Evolutionary conservation across 768 basidiomycete genomes (phyloP).

Genomic region (Boletales sp.): DNA sequence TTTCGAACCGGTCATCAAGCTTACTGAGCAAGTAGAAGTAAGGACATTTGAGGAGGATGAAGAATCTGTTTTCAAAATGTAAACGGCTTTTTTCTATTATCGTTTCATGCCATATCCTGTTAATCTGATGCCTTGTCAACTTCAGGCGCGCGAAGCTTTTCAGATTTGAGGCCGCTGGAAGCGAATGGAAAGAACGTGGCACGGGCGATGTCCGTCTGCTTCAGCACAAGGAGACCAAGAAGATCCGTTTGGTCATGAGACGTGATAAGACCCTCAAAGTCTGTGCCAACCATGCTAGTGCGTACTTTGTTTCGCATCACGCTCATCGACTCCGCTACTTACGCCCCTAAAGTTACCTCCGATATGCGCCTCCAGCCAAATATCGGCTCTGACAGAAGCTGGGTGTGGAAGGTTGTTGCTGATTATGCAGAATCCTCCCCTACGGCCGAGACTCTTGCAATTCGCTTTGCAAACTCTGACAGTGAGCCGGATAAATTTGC

Average conservation of each 20-base stretch:
- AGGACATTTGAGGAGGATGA: slow-evolving; percentile 97
- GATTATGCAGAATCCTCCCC: slow-evolving; percentile 92
- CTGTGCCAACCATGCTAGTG: slow-evolving; percentile 96
- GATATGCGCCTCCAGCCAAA: slow-evolving; percentile 97
- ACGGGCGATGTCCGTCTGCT: slow-evolving; percentile 95
- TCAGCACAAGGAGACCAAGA: slow-evolving; percentile 83
- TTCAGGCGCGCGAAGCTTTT: slow-evolving; percentile 96
- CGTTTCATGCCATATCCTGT: slow-evolving; percentile 1
- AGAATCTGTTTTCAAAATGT: slow-evolving; percentile 94
- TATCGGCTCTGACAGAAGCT: slow-evolving; percentile 97
- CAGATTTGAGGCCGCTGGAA: slow-evolving; percentile 73
- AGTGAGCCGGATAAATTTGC: slow-evolving; percentile 51
- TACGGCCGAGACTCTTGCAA: slow-evolving; percentile 92
- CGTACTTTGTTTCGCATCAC: slow-evolving; percentile 22
- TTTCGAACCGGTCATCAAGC: slow-evolving; percentile 95
- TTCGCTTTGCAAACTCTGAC: slow-evolving; percentile 95
- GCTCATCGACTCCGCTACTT: slow-evolving; percentile 2
- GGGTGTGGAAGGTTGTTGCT: slow-evolving; percentile 98
- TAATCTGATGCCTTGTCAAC: slow-evolving; percentile 19
- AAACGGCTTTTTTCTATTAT: slow-evolving; percentile 31
- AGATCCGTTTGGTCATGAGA: slow-evolving; percentile 96
- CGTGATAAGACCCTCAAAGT: slow-evolving; percentile 99
- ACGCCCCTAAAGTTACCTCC: slow-evolving; percentile 54
- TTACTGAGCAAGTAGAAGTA: slow-evolving; percentile 92
- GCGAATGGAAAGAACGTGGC: slow-evolving; percentile 98